Base-by-base conservation (phyloP, 805 yeast genomes). In the Candida maris region DNA sequence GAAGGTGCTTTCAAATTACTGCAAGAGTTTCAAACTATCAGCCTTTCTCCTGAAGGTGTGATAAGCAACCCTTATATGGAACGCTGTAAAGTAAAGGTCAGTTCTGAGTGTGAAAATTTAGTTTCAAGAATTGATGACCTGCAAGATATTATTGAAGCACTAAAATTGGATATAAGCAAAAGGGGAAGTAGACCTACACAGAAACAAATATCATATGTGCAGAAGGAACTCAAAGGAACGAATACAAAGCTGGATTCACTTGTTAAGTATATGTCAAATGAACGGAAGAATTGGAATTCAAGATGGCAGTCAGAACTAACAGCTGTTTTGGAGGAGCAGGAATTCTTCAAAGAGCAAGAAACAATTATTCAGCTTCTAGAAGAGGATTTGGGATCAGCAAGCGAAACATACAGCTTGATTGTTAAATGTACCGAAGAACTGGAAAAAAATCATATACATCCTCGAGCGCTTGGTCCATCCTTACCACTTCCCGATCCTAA, bases 241-340 rank as follows among this genome's bases (percentile, higher is more conserved):
- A 71, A 73, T 37, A 32, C 50, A 0, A 71, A 73, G 13, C 67
- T 91, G 28, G 59, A 59, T 1, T 59, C 59, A 2, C 73, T 88
- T 71, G 68, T 72, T n/a, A 62, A 62, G 4, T 87, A 76, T 51
- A 80, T 93, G 26, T 51, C 60, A 1, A 65, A 67, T 4, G 97
- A 88, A 54, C 84, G 84, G 46, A 81, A 88, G 5, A 78, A 77
- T 21, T 88, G 97, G 96, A 85, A 85, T 54, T 76, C 76, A 47
- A 81, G 86, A 6, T 91, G 98, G 97, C 96, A 89, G 55, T 67
- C 81, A 4, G 96, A 88, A 54, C 71, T 93, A 38, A 93, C 87
- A 42, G 81, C 81, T 24, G 91, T 93, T 10, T 83, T 95, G 46
- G 95, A 87, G 52, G 97, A 89, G 53, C 97, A 93, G 58, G 94